phyloP scores from a whole-genome alignment of 192 early-diverging fungal genomes.

The Allomyces macrogynus region DNA sequence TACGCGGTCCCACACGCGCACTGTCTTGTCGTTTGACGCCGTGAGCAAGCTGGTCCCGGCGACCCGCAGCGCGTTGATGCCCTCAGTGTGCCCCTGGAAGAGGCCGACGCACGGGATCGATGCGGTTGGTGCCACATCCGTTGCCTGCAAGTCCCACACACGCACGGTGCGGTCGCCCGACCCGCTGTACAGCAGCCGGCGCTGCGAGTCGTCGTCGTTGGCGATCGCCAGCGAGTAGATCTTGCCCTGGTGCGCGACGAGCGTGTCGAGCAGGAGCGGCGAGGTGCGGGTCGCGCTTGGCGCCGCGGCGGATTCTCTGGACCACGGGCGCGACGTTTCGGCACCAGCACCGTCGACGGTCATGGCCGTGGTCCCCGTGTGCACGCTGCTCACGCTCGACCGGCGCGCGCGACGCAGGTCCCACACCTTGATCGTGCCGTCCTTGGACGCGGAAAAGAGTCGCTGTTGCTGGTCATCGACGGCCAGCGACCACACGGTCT shows the following conservation, averaged over 20 bases:
- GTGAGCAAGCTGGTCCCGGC: slow-evolving; percentile 13
- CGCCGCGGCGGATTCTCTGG: not conserved
- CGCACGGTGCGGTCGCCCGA: slow-evolving; percentile 32
- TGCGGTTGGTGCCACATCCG: not conserved
- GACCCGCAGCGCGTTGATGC: slow-evolving; percentile 26
- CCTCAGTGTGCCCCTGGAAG: slow-evolving; percentile 27
- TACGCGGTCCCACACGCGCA: slow-evolving; percentile 26
- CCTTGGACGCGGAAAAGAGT: slow-evolving; percentile 30
- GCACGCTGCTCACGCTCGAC: not conserved
- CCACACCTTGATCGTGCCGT: slow-evolving; percentile 33
- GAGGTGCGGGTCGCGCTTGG: not conserved
- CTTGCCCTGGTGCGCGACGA: slow-evolving; percentile 25
- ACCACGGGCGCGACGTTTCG: too few species aligned
- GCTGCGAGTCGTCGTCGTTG: slow-evolving; percentile 8
- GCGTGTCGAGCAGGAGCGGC: slow-evolving; percentile 6
- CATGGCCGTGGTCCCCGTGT: not conserved
- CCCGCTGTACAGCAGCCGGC: slow-evolving; percentile 17
- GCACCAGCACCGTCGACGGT: not conserved
- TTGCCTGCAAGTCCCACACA: slow-evolving; percentile 26
- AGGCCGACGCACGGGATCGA: slow-evolving; percentile 10
- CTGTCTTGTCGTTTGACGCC: slow-evolving; percentile 14
- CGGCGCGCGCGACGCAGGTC: slow-evolving; percentile 3
- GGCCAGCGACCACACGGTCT: slow-evolving; percentile 37
- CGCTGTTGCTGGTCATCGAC: slow-evolving; percentile 14
- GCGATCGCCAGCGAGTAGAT: slow-evolving; percentile 24